Evolutionary conservation across 2,329 filamentous ascomycete species (phyloP), one percentile per base, ranked within the genome.

Genomic region (Alternaria atra): DNA sequence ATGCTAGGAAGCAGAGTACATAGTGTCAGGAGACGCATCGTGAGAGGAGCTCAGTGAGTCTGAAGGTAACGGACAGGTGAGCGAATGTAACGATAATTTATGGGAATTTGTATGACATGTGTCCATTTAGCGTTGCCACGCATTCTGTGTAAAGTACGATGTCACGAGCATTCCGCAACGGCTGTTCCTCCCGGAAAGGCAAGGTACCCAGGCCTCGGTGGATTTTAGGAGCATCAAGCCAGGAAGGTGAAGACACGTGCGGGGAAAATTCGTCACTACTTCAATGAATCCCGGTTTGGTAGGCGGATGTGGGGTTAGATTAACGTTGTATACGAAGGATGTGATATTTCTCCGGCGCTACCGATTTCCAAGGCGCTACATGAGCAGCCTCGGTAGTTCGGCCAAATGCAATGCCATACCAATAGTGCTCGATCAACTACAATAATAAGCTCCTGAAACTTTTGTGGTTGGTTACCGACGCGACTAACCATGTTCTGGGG

Each of bases 11-110:
- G 40, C 4, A 69, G 32, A 23, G 30, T 23, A 6, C n/a, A 20
- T 10, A 55, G 13, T 39, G 42, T 48, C n/a, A 68, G 56, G 50
- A 69, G 35, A 17, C 60, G 64, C 70, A 73, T 73, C 13, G 29
- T 64, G 32, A 32, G 34, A n/a, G 32, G 7, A 37, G 15, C 13
- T 13, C 20, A 9, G 40, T 52, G 10, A 32, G 29, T 51, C 47
- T n/a, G 47, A 37, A 42, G 27, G 13, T 43, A 37, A 40, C 7
- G 51, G 30, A 20, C 20, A 12, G 20, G 37, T 10, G 20, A 37
- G 20, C 35, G 34, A 32, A 15, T 20, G 20, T 7, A 50, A 25
- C 7, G 20, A n/a, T 32, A 35, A 8, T 25, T 48, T 55, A 27
- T 29, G 23, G 25, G 25, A 25, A 9, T 10, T 20, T 23, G 30